Conservation (phyloP, 345 rosid species). For the Hibiscus trionum region DNA sequence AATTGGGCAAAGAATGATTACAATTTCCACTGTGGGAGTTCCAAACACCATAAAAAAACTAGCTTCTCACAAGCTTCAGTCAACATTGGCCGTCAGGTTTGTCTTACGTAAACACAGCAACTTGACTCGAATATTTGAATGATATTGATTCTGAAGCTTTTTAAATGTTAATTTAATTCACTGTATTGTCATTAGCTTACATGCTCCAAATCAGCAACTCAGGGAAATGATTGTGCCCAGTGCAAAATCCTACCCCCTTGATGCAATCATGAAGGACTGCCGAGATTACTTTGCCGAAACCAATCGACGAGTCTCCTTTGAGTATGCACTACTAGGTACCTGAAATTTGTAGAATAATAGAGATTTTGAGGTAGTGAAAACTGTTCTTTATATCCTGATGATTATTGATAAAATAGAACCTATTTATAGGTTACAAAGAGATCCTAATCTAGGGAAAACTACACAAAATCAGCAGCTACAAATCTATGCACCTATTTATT, state of each 20-base stretch:
- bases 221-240: constrained; percentile 65
- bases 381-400: too few species aligned
- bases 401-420: too few species aligned
- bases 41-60: constrained; percentile 92
- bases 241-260: constrained; percentile 90
- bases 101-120: background rate
- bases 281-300: constrained; percentile 76
- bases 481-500: too few species aligned
- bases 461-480: too few species aligned
- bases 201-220: constrained; percentile 51
- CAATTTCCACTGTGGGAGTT: constrained; percentile 93
- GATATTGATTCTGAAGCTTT: background rate
- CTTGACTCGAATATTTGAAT: background rate
- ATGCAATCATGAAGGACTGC: constrained; percentile 90
- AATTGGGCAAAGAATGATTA: constrained; percentile 97
- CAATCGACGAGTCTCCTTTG: constrained; percentile 79
- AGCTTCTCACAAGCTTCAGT: constrained; percentile 88
- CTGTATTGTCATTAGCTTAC: constrained; percentile 47
- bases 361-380: too few species aligned
- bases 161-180: background rate
- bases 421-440: too few species aligned
- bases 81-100: constrained; percentile 92
- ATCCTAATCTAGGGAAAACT: too few species aligned
- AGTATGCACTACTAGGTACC: constrained; percentile 86
- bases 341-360: background rate